Evolutionary conservation across 768 basidiomycete species (phyloP).

Genomic region (Psilocybe subaeruginosa): DNA sequence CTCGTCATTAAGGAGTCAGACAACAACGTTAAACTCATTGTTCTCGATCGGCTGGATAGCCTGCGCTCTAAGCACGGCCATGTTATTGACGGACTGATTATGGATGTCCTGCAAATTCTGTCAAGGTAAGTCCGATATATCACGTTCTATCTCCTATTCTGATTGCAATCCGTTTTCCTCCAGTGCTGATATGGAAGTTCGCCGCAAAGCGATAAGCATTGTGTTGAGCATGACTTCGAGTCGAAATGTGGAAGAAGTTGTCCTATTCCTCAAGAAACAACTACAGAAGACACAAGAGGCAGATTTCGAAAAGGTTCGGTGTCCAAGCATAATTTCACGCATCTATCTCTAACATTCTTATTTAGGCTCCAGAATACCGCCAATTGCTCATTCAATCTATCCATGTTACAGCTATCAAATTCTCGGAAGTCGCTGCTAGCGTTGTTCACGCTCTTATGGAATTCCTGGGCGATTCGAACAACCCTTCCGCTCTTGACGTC

Average conservation of each 20-base stretch:
- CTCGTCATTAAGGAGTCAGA: conserved; percentile 95
- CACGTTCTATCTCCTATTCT: not conserved
- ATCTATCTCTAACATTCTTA: not conserved
- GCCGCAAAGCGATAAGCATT: conserved; percentile 87
- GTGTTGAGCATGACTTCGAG: conserved; percentile 93
- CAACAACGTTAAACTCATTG: conserved; percentile 98
- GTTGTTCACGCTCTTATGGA: conserved; percentile 95
- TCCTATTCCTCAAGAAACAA: conserved; percentile 96
- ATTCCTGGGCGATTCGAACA: conserved; percentile 93
- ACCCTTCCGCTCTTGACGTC: conserved; percentile 94
- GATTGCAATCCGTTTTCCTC: not conserved
- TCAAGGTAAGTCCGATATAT: conserved; percentile 53
- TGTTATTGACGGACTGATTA: conserved; percentile 88
- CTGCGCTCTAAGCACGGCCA: conserved; percentile 86
- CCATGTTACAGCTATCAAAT: conserved; percentile 94
- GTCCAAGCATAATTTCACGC: not conserved
- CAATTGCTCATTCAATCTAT: conserved; percentile 97
- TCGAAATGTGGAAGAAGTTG: conserved; percentile 96
- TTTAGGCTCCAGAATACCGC: conserved; percentile 90
- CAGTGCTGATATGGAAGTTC: conserved; percentile 96
- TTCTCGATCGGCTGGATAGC: conserved; percentile 86
- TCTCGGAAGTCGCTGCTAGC: conserved; percentile 94
- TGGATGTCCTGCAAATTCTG: conserved; percentile 93
- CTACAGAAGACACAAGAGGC: conserved; percentile 91
- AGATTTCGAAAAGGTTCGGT: conserved; percentile 85